Evolutionary conservation across 225 moss, liverwort and hornwort species (phyloP), one percentile per base, ranked within the genome.

Genomic region (Marchantia paleacea): DNA sequence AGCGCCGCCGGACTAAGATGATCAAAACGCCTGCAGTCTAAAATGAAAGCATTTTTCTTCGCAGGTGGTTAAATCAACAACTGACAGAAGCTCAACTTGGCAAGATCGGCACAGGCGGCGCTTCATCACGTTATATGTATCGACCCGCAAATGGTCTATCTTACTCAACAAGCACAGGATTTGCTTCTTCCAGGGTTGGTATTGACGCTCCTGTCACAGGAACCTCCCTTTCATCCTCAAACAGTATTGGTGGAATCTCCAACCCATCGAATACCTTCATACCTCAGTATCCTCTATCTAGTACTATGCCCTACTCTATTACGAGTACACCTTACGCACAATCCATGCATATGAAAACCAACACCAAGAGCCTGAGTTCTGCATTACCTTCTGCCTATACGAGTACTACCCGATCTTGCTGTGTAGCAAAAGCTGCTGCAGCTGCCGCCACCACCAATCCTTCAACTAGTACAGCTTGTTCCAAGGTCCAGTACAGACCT

Each of bases 21-120:
- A 55, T 24, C 55, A 8, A 76, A 76, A 6, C 16, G 7, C 6
- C 31, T 47, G 10, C n/a, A 76, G 9, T 58, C 75, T 76, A 7
- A 76, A 58, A 1, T 12, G 5, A 16, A 1, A 58, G 28, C 25
- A 61, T 71, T 66, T 75, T 12, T 81, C 39, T 66, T 69, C 47
- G 83, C 92, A 99, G 99, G 89, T 99, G 95, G 95, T 90, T 99
- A 83, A 99, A 99, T 78, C 95, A 99, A 81, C 99, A 99, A 83
- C 82, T 99, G 81, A 99, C 95, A 72, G 99, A 99, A 76, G 89
- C 91, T 75, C 99, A 99, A 85, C 88, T 99, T 73, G 99, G 95
- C 50, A 95, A 94, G 79, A 81, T 95, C 22, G 87, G 85, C 58
- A 50, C 82, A 0, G 80, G 82, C 70, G 88, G 86, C 12, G 65